phyloP scores from a whole-genome alignment of 345 rosid species.

The Eucalyptus camaldulensis region DNA sequence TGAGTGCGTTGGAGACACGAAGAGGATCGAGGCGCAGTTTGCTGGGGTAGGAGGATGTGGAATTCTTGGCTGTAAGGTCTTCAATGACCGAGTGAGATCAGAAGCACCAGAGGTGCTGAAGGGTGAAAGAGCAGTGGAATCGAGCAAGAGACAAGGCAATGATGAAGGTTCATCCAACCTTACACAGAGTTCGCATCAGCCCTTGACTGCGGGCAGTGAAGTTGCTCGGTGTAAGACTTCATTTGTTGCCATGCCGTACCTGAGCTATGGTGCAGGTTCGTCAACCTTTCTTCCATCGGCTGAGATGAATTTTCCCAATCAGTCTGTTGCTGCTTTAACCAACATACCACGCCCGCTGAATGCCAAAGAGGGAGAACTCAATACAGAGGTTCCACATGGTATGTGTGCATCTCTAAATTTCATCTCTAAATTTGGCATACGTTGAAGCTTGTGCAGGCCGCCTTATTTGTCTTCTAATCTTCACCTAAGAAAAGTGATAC shows the following conservation, averaged over 20 bases:
- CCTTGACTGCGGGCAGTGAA: not conserved
- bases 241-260: no score
- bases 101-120: not conserved
- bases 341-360: no score
- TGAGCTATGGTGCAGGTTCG: no score
- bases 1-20: not conserved
- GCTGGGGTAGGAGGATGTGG: not conserved
- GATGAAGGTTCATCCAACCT: not conserved
- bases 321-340: no score
- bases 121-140: not conserved
- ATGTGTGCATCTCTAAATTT: no score
- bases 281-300: no score
- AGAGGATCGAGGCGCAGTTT: not conserved
- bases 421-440: no score
- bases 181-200: not conserved
- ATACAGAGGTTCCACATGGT: no score
- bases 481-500: not conserved
- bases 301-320: no score
- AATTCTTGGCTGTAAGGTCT: not conserved
- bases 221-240: no score
- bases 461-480: not conserved
- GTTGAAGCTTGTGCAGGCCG: not conserved
- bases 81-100: not conserved
- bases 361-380: no score
- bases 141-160: not conserved